Base-by-base conservation (phyloP, 2,329 filamentous ascomycete genomes). In the Beauveria medogensis region DNA sequence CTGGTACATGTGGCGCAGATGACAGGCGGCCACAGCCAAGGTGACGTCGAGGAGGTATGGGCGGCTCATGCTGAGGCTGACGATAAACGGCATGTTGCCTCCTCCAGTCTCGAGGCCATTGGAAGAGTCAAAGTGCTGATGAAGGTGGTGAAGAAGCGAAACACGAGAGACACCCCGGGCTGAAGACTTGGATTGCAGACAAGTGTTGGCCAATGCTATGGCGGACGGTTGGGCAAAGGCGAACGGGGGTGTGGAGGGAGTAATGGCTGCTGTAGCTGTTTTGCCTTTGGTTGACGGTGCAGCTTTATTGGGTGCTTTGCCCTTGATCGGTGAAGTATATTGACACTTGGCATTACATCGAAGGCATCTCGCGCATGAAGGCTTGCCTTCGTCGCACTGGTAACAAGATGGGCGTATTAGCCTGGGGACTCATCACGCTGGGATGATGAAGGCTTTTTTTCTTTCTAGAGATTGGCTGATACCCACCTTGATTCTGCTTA, bases 401-500 rank as follows among this genome's bases (percentile, higher is more conserved):
- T 34, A 60, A 50, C 12, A 37, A 0, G 20, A 24, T 28, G 14
- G 34, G 5, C 34, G n/a, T 10, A 22, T 58, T 7, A 52, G 56
- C 18, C n/a, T 18, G 26, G 18, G 22, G 10, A 16, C 46, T 51
- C 20, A 16, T 12, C 7, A 14, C 20, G 14, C 18, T 3, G 41
- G 12, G 12, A 9, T 14, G 22, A 5, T 8, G 16, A 20, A 40
- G 10, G 8, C 2, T 14, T 34, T 34, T 34, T 34, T 34, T 14
- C 10, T 34, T 10, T 4, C 8, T 30, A 30, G 28, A 10, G 9
- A 34, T 34, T 34, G 30, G 12, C 30, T 34, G 30, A 46, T 24
- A 60, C 62, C 37, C 46, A 68, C 67, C 65, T 68, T 69, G 54
- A 68, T 64, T 44, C 66, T 62, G 37, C 65, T 69, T 10, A 65